phyloP scores from a whole-genome alignment of 139 green algal species.

The Marvania coccoides region DNA sequence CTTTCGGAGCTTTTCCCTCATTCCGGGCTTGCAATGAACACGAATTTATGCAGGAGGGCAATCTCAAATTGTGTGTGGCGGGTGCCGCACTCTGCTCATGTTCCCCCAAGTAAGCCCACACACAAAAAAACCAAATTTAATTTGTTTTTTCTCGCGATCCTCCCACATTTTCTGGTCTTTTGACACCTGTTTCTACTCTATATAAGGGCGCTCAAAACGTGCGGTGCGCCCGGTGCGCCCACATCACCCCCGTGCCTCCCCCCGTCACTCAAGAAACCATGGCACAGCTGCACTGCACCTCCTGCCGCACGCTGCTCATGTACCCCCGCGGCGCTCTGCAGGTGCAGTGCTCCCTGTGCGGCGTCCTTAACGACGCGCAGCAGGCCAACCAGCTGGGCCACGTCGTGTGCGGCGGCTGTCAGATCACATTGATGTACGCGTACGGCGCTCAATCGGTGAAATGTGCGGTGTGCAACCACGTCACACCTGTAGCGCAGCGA shows the following conservation, averaged over 20 bases:
- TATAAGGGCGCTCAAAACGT: conserved; percentile 79
- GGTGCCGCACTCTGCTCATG: conserved; percentile 73
- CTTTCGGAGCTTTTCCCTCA: too few species aligned
- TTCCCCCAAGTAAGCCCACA: conserved; percentile 54
- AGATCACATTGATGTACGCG: conserved; percentile 85
- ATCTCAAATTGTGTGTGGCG: conserved; percentile 72
- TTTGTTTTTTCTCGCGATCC: not conserved
- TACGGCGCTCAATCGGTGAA: conserved; percentile 84
- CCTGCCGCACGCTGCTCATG: conserved; percentile 81
- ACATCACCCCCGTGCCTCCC: conserved; percentile 68
- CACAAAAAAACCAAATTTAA: too few species aligned
- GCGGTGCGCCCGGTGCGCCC: conserved; percentile 71
- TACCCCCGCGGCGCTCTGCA: conserved; percentile 82
- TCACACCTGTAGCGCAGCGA: conserved; percentile 48
- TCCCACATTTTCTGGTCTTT: not conserved
- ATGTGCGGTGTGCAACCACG: conserved; percentile 83
- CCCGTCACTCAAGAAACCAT: conserved; percentile 38
- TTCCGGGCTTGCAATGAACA: too few species aligned
- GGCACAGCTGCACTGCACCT: conserved; percentile 84
- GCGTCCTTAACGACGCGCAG: conserved; percentile 63
- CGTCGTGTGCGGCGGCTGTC: conserved; percentile 80
- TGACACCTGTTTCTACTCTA: not conserved
- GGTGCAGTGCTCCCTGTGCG: conserved; percentile 90
- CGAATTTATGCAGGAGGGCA: too few species aligned
- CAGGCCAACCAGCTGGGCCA: conserved; percentile 69